phyloP scores from a whole-genome alignment of 371 early-diverging fungal genomes.

The Ordospora colligata region DNA sequence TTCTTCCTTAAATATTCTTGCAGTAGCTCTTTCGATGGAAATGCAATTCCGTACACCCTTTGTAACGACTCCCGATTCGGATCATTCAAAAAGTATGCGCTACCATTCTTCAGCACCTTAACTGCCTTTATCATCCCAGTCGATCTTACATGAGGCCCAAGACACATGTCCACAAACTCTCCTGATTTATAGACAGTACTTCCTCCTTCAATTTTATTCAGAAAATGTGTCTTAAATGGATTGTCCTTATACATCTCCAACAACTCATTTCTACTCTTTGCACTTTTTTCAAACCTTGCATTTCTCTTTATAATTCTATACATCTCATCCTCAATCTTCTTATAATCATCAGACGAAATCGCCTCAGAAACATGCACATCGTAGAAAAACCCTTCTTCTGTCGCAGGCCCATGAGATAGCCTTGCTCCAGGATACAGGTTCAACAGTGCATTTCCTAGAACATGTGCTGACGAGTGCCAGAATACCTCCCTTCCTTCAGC shows the following conservation, averaged over 20 bases:
- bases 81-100: constrained; percentile 94
- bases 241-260: constrained; percentile 82
- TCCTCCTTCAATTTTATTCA: constrained; percentile 71
- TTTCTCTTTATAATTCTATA: constrained; percentile 80
- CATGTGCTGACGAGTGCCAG: constrained; percentile 99
- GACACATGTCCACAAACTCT: constrained; percentile 91
- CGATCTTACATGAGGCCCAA: constrained; percentile 90
- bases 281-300: constrained; percentile 80
- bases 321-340: constrained; percentile 71
- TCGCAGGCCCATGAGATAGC: constrained; percentile 92
- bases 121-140: constrained; percentile 87
- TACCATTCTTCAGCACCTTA: constrained; percentile 76
- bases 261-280: constrained; percentile 75
- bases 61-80: constrained; percentile 87
- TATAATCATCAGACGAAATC: constrained; percentile 72
- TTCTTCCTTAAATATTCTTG: constrained; percentile 79
- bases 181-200: constrained; percentile 95
- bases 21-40: constrained; percentile 88
- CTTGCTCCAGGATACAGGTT: constrained; percentile 69
- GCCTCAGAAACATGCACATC: constrained; percentile 71
- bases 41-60: constrained; percentile 93
- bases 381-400: constrained; percentile 96
- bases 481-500: constrained; percentile 78
- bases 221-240: constrained; percentile 51
- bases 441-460: constrained; percentile 79